These are phyloP conservation scores for Micractinium sp. DNA, from an alignment of 139 green algal genomes.

Conservation along the genomic window DNA sequence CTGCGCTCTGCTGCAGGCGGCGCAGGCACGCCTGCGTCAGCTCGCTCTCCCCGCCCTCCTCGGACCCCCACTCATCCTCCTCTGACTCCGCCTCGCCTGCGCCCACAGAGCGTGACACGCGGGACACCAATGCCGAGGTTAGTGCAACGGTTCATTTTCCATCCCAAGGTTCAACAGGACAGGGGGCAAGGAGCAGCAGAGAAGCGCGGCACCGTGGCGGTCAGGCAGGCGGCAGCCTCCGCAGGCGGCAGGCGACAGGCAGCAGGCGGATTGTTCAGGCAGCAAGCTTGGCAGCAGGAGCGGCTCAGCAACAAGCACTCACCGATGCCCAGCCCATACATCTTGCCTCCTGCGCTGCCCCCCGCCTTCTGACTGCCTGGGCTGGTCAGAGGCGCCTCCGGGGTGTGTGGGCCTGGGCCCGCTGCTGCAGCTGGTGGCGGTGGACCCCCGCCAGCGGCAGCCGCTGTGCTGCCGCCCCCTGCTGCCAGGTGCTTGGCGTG, in stretches of 20 bases:
- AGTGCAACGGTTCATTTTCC: too few relatives aligned
- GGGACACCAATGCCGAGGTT: too few relatives aligned
- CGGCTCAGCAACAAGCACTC: neutral
- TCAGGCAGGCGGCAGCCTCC: too few relatives aligned
- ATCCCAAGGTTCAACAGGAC: too few relatives aligned
- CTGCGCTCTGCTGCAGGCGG: conserved; percentile 19
- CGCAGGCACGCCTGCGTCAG: conserved; percentile 18
- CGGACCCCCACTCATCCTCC: conserved; percentile 24
- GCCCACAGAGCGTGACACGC: too few relatives aligned
- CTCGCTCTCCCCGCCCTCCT: conserved; percentile 22
- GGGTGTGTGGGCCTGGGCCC: neutral
- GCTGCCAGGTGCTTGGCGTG: neutral
- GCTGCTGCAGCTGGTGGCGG: neutral
- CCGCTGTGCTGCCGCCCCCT: neutral
- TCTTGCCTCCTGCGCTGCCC: neutral
- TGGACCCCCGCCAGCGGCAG: neutral
- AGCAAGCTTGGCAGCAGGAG: neutral
- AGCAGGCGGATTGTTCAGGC: too few relatives aligned
- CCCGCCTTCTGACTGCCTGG: neutral
- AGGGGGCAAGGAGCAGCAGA: neutral
- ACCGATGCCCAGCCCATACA: neutral
- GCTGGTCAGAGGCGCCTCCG: neutral
- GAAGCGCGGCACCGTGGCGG: neutral
- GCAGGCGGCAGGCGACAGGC: too few relatives aligned
- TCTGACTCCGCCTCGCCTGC: conserved; percentile 24